These are phyloP conservation scores for Penicillium thymicola DNA, from an alignment of 2,329 filamentous ascomycete genomes.

Conservation along the genomic window DNA sequence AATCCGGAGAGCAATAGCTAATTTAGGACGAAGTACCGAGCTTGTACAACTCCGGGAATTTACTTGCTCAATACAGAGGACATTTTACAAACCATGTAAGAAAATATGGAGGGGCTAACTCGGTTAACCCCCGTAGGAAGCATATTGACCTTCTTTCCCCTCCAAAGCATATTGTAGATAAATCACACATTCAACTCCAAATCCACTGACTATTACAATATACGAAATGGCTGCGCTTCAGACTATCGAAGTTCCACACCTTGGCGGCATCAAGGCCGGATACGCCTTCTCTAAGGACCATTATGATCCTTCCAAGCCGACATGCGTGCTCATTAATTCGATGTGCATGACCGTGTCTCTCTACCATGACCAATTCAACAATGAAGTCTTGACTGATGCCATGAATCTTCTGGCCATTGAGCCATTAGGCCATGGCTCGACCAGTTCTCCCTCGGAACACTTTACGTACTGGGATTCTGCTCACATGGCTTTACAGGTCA, in stretches of 20 bases:
- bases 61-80: not conserved
- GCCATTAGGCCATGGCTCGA: conserved; percentile 52
- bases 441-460: conserved; percentile 42
- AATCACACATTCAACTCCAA: not conserved
- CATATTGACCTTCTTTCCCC: not conserved
- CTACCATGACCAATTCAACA: conserved; percentile 40
- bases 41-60: not conserved
- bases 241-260: conserved; percentile 46
- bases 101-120: not conserved
- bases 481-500: conserved; percentile 52
- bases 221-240: conserved; percentile 21
- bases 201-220: not conserved
- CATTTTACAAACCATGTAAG: not conserved
- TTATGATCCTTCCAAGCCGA: conserved; percentile 50
- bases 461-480: conserved; percentile 56
- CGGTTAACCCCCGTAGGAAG: not conserved
- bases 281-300: conserved; percentile 46
- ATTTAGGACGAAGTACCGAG: not conserved
- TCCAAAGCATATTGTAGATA: not conserved
- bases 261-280: conserved; percentile 49
- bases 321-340: conserved; percentile 50
- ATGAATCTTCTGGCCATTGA: conserved; percentile 54
- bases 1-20: not conserved
- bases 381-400: conserved; percentile 31
- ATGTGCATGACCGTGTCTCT: conserved; percentile 50